Evolutionary conservation across 2,329 filamentous ascomycete species (phyloP), one percentile per base, ranked within the genome.

Genomic region (Xylariaceae sp.): DNA sequence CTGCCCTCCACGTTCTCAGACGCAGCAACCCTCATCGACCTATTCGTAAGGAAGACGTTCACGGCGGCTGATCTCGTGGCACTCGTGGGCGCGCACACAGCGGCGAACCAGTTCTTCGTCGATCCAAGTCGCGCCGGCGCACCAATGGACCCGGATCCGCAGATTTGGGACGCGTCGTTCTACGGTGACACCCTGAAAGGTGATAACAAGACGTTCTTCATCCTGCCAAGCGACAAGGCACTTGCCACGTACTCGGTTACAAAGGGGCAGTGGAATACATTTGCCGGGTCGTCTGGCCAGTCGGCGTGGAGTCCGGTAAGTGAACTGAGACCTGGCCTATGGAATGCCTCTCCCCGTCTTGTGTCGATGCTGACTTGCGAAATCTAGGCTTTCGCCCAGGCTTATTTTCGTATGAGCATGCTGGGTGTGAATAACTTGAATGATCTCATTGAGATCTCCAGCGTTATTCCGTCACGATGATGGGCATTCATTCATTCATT

Each of bases 41-140:
- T 81, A 6, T 84, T 83, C 68, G 60, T 66, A 35, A 75, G 74
- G 62, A 83, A 83, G 70, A 80, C 80, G 2, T 79, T 84, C 70
- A 71, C 70, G 7, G 70, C 79, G 1, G 69, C 71, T 34, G 81
- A 82, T 55, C 75, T 84, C 2, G 77, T 80, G 1, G 81, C 82
- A 1, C 76, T 85, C 1, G 65, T 84, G 2, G 82, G 82, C 56
- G 81, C 82, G 0, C 82, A 85, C 68, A 77, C 77, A 2, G 73
- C 76, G 6, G 76, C 78, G 6, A 75, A 73, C 62, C 80, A 84
- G 64, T 74, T 73, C 56, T 77, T 77, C 61, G 74, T 78, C 56
- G 75, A 81, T 63, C 59, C 71, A 0, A 50, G 64, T 4, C 69
- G 74, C n/a, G 69, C 72, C 9, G 75, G 73, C 52, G 68, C 70